These are phyloP conservation scores for Suillus placidus DNA, from an alignment of 768 basidiomycete species.

Conservation along the genomic window DNA sequence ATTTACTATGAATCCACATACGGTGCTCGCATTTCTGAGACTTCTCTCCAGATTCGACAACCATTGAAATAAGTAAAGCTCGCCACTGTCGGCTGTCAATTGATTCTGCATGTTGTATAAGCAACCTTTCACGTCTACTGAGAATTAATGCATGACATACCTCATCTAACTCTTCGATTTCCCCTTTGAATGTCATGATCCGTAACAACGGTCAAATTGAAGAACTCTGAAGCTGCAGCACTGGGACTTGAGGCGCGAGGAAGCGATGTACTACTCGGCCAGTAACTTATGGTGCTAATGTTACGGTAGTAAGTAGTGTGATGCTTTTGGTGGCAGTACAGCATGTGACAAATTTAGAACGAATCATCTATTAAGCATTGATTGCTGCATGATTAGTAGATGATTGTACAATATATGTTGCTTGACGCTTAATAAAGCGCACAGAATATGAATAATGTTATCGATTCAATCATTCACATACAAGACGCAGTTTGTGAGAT, in stretches of 20 bases:
- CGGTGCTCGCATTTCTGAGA: constrained; percentile 51
- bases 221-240: background rate
- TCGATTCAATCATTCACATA: background rate
- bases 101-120: constrained; percentile 50
- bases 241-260: background rate
- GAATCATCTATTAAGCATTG: background rate
- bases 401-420: background rate
- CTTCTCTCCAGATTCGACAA: constrained; percentile 66
- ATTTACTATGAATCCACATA: constrained; percentile 38
- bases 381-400: background rate
- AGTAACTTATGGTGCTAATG: background rate
- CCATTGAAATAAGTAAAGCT: constrained; percentile 87
- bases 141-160: constrained; percentile 22
- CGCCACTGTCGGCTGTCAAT: constrained; percentile 72
- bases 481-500: background rate
- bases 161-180: constrained; percentile 34
- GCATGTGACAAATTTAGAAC: background rate
- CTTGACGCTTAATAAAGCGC: background rate
- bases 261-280: background rate
- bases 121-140: constrained; percentile 5
- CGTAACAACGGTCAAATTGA: background rate
- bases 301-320: background rate
- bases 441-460: background rate
- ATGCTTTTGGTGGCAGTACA: background rate
- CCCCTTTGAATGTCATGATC: constrained; percentile 29